Evolutionary conservation across 2,329 filamentous ascomycete species (phyloP).

Genomic region (Cadophora sp.): DNA sequence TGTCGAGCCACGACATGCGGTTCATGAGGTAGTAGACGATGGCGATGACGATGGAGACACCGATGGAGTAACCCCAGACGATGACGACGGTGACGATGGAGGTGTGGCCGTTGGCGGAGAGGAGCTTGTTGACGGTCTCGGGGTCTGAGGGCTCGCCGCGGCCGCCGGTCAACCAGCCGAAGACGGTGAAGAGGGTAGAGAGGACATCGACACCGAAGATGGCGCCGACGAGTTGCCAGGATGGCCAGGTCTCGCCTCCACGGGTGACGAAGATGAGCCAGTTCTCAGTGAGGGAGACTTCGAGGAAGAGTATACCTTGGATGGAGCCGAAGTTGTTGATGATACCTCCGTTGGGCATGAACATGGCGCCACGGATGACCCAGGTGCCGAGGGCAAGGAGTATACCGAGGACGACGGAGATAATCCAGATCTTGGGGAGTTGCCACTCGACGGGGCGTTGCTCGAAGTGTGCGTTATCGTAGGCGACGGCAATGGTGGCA

Average conservation of each 20-base stretch:
- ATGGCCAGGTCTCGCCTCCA: conserved; percentile 74
- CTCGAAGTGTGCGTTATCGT: conserved; percentile 81
- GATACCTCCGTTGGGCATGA: conserved; percentile 72
- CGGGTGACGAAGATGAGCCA: conserved; percentile 83
- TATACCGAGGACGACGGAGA: conserved; percentile 71
- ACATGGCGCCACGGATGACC: conserved; percentile 75
- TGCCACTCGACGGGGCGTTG: conserved; percentile 80
- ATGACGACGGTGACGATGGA: conserved; percentile 67
- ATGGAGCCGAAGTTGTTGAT: conserved; percentile 77
- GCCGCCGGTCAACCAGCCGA: conserved; percentile 73
- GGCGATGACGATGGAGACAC: conserved; percentile 68
- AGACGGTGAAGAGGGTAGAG: conserved; percentile 76
- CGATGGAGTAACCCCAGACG: conserved; percentile 71
- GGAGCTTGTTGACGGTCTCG: conserved; percentile 45
- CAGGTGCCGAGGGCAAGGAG: conserved; percentile 75
- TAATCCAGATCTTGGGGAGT: conserved; percentile 82
- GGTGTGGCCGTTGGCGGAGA: conserved; percentile 50
- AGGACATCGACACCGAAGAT: conserved; percentile 75
- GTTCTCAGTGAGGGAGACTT: conserved; percentile 77
- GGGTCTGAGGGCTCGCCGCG: conserved; percentile 46
- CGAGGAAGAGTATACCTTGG: conserved; percentile 77
- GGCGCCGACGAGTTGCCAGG: conserved; percentile 74
- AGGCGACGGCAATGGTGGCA: conserved; percentile 79
- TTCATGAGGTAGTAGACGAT: conserved; percentile 70
- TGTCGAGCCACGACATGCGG: conserved; percentile 62